Percentiles rank a stretch among this genome's conserved stretches.
These are phyloP conservation scores for Solanum hybrid DNA, from an alignment of 305 asterid species.

Conservation along the genomic window DNA sequence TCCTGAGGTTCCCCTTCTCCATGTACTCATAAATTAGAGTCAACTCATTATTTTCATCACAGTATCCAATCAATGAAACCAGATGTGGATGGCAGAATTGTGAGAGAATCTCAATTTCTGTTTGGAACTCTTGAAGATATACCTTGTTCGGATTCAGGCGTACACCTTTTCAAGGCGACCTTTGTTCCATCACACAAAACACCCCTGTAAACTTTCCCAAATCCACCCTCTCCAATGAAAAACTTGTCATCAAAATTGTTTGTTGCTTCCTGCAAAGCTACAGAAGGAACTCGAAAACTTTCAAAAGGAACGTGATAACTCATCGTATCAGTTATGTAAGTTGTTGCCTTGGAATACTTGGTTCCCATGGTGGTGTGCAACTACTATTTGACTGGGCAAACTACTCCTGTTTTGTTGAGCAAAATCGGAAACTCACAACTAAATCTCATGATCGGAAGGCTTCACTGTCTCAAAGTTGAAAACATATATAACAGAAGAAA, in stretches of 20 bases:
- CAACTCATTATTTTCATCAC: constrained; percentile 16
- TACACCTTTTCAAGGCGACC: constrained; percentile 18
- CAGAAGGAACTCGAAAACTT: not conserved
- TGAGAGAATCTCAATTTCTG: constrained; percentile 35
- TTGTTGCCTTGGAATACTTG: not conserved
- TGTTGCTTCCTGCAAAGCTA: not conserved
- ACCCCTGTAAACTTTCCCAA: constrained; percentile 20
- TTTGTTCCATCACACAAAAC: not conserved
- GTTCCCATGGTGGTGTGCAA: not conserved
- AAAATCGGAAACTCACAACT: not conserved
- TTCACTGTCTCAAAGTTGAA: not conserved
- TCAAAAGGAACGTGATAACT: not conserved
- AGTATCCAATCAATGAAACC: constrained; percentile 17
- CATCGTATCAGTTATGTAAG: not conserved
- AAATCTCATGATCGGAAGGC: not conserved
- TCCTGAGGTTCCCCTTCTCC: constrained; percentile 24
- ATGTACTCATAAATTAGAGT: constrained; percentile 36
- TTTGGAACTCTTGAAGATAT: constrained; percentile 26
- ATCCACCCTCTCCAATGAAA: not conserved
- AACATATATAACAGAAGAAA: not conserved
- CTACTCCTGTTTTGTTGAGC: not conserved
- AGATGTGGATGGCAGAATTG: constrained; percentile 35
- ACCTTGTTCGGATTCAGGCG: constrained; percentile 26
- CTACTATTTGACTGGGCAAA: not conserved
- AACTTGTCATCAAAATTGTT: not conserved